These are phyloP conservation scores for Coemansia sp. DNA, from an alignment of 192 early-diverging fungal species.

Conservation along the genomic window DNA sequence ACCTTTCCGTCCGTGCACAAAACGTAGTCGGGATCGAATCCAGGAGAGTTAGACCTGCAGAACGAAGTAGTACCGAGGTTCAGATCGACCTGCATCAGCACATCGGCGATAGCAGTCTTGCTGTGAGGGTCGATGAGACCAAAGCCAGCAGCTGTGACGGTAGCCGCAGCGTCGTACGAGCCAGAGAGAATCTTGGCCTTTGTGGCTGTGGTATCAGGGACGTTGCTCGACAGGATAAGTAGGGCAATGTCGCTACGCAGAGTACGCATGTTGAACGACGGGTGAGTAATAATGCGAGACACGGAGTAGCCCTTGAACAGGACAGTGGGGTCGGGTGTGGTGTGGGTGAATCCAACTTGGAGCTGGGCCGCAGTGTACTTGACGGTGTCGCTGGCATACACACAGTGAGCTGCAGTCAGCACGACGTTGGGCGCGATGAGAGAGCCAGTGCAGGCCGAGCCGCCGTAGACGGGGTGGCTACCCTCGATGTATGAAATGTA, in stretches of 20 bases:
- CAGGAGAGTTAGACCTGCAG: conserved; percentile 21
- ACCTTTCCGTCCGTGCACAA: conserved; percentile 48
- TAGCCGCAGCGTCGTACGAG: conserved; percentile 15
- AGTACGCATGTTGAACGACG: conserved; percentile 24
- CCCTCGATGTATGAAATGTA: conserved; percentile 41
- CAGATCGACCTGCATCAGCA: conserved; percentile 48
- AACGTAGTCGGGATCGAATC: conserved; percentile 16
- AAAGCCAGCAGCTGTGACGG: conserved; percentile 43
- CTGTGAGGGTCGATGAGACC: conserved; percentile 36
- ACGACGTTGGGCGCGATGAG: conserved; percentile 53
- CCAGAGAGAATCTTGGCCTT: conserved; percentile 35
- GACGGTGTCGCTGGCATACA: conserved; percentile 3
- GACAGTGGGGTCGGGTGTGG: conserved; percentile 19
- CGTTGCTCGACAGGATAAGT: conserved; percentile 26
- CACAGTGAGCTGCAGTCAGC: conserved; percentile 56
- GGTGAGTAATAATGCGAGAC: conserved; percentile 26
- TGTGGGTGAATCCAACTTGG: conserved; percentile 32
- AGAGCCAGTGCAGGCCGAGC: conserved; percentile 41
- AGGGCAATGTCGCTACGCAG: conserved; percentile 46
- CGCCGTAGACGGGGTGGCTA: conserved; percentile 2
- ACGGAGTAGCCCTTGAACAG: conserved; percentile 28
- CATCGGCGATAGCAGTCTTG: conserved; percentile 5
- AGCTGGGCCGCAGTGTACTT: conserved; percentile 20
- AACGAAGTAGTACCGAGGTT: conserved; percentile 5
- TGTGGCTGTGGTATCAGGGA: conserved; percentile 15